Conservation (phyloP, 2,329 filamentous ascomycete species). For the Macrophomina tecta region DNA sequence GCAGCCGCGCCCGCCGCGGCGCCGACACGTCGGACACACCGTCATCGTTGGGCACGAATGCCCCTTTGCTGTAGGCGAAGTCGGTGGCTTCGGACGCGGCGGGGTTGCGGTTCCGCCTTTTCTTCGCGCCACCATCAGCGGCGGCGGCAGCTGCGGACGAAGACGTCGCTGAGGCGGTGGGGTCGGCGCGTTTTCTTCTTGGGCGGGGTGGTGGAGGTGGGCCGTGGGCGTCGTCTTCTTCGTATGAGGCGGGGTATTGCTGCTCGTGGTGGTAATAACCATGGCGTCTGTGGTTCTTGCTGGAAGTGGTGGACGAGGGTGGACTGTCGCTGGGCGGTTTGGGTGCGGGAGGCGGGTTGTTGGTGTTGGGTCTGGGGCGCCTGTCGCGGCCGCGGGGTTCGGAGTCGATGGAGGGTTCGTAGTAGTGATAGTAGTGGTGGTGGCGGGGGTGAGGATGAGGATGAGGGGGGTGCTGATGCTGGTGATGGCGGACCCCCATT, state of each 20-base stretch:
- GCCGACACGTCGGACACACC: background rate
- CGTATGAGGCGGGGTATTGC: too few relatives aligned
- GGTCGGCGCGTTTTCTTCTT: background rate
- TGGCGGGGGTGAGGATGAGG: background rate
- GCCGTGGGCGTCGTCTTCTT: background rate
- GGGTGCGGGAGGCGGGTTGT: background rate
- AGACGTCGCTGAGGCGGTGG: background rate
- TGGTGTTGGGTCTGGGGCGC: conserved; percentile 1
- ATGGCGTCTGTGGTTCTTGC: background rate
- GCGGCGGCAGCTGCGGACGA: too few relatives aligned
- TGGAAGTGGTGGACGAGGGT: background rate
- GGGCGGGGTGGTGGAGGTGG: background rate
- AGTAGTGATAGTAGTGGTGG: background rate
- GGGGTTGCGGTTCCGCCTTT: too few relatives aligned
- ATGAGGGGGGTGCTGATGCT: background rate
- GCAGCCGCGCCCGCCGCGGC: background rate
- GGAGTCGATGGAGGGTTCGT: background rate
- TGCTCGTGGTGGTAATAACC: too few relatives aligned
- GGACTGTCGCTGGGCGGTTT: background rate
- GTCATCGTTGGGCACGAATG: background rate
- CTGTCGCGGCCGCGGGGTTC: conserved; percentile 5
- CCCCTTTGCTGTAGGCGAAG: background rate
- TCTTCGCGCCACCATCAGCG: too few relatives aligned
- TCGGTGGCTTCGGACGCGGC: background rate
- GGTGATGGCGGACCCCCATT: background rate